phyloP scores from a whole-genome alignment of 768 basidiomycete genomes.

The Boletus sp. region DNA sequence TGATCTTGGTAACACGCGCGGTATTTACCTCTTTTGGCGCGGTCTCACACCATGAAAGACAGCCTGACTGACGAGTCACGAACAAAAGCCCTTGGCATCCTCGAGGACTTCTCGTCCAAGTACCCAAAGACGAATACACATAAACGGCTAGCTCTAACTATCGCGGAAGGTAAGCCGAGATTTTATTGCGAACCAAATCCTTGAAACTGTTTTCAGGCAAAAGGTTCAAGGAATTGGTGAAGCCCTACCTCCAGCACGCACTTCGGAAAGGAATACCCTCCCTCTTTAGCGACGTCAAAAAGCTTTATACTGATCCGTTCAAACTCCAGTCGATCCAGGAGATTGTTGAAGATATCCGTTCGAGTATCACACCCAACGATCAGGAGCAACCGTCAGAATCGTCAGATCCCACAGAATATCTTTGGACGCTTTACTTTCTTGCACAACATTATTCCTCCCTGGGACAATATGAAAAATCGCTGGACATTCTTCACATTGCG shows the following conservation, averaged over 20 bases:
- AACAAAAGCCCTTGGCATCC: conserved; percentile 48
- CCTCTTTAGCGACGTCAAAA: conserved; percentile 88
- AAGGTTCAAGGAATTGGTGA: conserved; percentile 61
- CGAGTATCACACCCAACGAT: conserved; percentile 35
- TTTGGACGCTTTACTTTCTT: conserved; percentile 96
- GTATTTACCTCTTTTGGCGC: neutral
- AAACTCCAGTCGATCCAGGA: conserved; percentile 71
- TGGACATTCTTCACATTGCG: conserved; percentile 62
- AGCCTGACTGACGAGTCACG: conserved; percentile 48
- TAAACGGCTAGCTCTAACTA: conserved; percentile 64
- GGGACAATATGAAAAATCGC: conserved; percentile 42
- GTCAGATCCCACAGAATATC: conserved; percentile 68
- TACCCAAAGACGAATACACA: conserved; percentile 71
- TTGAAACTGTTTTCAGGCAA: conserved; percentile 41
- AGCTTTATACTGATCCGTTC: conserved; percentile 61
- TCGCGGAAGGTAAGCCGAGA: conserved; percentile 48
- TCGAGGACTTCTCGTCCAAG: conserved; percentile 58
- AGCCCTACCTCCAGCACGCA: conserved; percentile 64
- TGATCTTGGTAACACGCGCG: conserved; percentile 50
- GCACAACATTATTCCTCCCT: conserved; percentile 83
- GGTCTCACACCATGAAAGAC: conserved; percentile 29
- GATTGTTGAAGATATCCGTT: conserved; percentile 54
- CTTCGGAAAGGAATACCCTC: conserved; percentile 88
- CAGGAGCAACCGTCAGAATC: conserved; percentile 23
- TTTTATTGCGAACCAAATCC: neutral